Conservation (phyloP, 2,329 filamentous ascomycete genomes). For the Akanthomyces dipterigenus region DNA sequence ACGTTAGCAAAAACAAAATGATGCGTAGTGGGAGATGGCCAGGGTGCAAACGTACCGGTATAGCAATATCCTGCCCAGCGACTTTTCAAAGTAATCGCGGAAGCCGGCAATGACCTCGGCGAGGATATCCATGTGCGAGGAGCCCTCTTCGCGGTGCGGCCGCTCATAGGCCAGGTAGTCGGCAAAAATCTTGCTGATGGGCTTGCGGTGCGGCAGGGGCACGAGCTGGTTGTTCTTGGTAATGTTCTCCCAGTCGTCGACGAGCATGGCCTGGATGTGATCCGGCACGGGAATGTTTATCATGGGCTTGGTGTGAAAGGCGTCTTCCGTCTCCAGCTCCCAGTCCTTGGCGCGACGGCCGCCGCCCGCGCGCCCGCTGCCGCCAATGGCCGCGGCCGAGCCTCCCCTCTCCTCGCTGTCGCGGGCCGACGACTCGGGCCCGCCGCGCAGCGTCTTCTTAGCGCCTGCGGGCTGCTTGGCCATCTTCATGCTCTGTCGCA, state of each 20-base stretch:
- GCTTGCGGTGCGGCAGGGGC: constrained; percentile 68
- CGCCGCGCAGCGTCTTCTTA: not conserved
- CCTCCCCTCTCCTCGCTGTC: constrained; percentile 69
- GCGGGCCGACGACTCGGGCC: constrained; percentile 46
- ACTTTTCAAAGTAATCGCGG: constrained; percentile 90
- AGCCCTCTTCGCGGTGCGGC: constrained; percentile 56
- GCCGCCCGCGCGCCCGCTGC: constrained; percentile 56
- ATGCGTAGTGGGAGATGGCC: not conserved
- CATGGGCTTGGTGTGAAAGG: constrained; percentile 75
- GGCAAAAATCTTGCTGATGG: constrained; percentile 71
- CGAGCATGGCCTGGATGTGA: constrained; percentile 81
- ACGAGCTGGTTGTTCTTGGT: constrained; percentile 93
- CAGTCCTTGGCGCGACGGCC: constrained; percentile 71
- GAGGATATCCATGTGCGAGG: constrained; percentile 73
- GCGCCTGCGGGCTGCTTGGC: constrained; percentile 36
- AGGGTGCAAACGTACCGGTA: constrained; percentile 52
- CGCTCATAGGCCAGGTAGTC: constrained; percentile 71
- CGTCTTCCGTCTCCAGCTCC: constrained; percentile 85
- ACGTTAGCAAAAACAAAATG: constrained; percentile 13
- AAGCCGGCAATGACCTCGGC: constrained; percentile 84
- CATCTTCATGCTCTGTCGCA: constrained; percentile 51
- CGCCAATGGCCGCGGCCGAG: constrained; percentile 42
- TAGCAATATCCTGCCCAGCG: constrained; percentile 78
- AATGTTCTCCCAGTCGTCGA: constrained; percentile 98
- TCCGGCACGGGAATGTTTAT: constrained; percentile 85